phyloP scores from a whole-genome alignment of 208 protist genomes.

The Trypanosoma mega region DNA sequence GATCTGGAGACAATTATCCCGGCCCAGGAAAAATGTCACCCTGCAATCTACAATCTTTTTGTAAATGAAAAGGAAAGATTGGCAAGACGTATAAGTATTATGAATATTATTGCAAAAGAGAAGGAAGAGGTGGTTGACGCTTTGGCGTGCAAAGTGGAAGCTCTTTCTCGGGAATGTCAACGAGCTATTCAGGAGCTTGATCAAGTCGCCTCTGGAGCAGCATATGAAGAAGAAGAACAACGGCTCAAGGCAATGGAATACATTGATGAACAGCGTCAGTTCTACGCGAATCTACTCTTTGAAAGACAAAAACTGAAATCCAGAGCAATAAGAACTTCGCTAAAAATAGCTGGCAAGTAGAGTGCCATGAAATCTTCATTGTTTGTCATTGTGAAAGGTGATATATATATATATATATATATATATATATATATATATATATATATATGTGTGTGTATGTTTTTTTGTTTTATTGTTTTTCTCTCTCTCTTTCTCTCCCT shows the following conservation, averaged over 20 bases:
- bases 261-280: constrained; percentile 65
- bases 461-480: constrained; percentile 15
- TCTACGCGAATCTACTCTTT: constrained; percentile 47
- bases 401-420: constrained; percentile 3
- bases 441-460: not conserved
- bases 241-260: constrained; percentile 64
- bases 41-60: constrained; percentile 82
- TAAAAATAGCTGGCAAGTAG: not conserved
- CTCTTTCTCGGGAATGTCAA: constrained; percentile 57
- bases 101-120: constrained; percentile 68
- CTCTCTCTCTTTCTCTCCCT: not conserved
- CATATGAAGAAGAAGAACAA: constrained; percentile 73
- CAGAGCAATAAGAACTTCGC: not conserved
- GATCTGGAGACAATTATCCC: constrained; percentile 83
- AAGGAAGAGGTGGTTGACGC: constrained; percentile 80
- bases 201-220: constrained; percentile 52
- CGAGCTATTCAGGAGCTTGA: constrained; percentile 73
- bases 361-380: not conserved
- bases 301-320: constrained; percentile 50
- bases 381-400: not conserved
- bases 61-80: constrained; percentile 74
- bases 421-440: constrained; percentile 15
- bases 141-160: constrained; percentile 48
- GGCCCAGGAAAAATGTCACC: constrained; percentile 81
- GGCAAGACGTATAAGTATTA: constrained; percentile 57